Evolutionary conservation across 345 rosid genomes (phyloP).

Genomic region (Zanthoxylum bungeanum): DNA sequence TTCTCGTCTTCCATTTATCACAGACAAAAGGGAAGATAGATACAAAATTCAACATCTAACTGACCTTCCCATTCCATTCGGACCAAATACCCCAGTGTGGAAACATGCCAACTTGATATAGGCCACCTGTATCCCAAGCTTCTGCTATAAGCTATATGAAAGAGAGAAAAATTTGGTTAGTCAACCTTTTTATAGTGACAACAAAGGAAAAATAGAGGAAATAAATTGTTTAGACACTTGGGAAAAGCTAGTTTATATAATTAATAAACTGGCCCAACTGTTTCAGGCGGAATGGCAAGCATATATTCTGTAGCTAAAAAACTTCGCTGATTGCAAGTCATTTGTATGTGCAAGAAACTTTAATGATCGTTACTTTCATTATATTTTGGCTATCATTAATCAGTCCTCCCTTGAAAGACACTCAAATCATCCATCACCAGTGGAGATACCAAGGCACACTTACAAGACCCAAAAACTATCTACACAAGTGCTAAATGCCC

Average conservation of each 20-base stretch:
- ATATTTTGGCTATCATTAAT: not conserved
- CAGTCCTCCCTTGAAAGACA: not conserved
- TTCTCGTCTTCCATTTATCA: not conserved
- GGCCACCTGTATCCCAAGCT: conserved; percentile 98
- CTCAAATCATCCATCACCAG: not conserved
- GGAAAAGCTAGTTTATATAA: not conserved
- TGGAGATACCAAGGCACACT: not conserved
- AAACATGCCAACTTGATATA: conserved; percentile 94
- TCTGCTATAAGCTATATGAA: conserved; percentile 83
- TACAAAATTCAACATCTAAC: conserved; percentile 17
- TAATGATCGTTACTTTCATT: not conserved
- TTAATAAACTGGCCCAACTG: not conserved
- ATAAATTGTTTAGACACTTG: not conserved
- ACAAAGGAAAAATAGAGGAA: not conserved
- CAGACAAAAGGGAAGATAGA: not conserved
- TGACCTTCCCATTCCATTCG: conserved; percentile 99
- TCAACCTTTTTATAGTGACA: not conserved
- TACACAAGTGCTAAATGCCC: not conserved
- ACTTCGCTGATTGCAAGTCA: not conserved
- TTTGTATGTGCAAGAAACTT: not conserved
- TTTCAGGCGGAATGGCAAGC: not conserved
- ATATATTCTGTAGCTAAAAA: not conserved
- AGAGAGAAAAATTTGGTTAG: conserved; percentile 11
- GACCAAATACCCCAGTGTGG: conserved; percentile 99
- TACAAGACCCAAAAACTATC: not conserved